Base-by-base conservation (phyloP, 306 rosid genomes). In the Albizia julibrissin region DNA sequence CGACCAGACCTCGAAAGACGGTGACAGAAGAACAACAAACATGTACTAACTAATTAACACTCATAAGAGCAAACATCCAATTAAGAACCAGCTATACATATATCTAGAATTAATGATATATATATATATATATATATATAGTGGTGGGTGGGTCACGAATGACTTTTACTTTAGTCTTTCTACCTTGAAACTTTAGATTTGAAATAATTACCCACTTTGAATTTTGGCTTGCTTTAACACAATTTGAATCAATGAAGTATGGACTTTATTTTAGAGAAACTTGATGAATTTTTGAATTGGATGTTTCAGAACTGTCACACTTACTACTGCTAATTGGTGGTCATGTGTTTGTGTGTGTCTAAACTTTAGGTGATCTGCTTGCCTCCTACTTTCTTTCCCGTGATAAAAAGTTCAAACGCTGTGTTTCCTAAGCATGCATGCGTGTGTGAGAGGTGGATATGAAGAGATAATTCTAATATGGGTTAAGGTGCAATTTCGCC, bases 361-460 rank as follows among this genome's bases (percentile, higher is more conserved):
- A 73, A 84, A 69, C 80, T 87, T 69, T 78, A 74, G 84, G 79
- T 78, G 79, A 84, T 81, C 83, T 78, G 68, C 6, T 69, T 87
- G 85, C 81, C 82, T 27, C 77, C 76, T 19, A 69, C 86, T 81
- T 72, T 81, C 66, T 61, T 73, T 73, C 47, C 29, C 82, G 80
- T 71, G 70, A 69, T 27, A 56, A 74, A 84, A 87, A 81, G 86
- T 85, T 44, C 42, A 77, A 81, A 69, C 13, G 62, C 42, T 47
- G 76, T 78, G 90, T 87, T 87, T 75, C 79, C 74, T 75, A 46
- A 75, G 86, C 82, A 69, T 79, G 87, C 81, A 72, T 62, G 56
- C 72, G n/a, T 54, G 59, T 58, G 50, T 31, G 24, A 75, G 16
- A 49, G 59, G 59, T 52, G 9, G 24, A 19, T 19, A 8, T 18